phyloP scores from a whole-genome alignment of 306 rosid species.

The Cucumis sativus region Cucumber_9930_V3 NC_026656.2:3792001-3792500 shows the following conservation, averaged over 20 bases:
- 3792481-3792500: slow-evolving; percentile 64
- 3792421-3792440: slow-evolving; percentile 79
- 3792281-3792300: slow-evolving; percentile 84
- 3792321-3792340: background rate
- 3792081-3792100: background rate
- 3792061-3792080: background rate
- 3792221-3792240: slow-evolving; percentile 81
- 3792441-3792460: slow-evolving; percentile 63
- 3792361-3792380: background rate
- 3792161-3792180: slow-evolving; percentile 37
- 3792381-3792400: background rate
- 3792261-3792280: slow-evolving; percentile 90
- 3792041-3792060: background rate
- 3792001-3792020: background rate
- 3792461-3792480: slow-evolving; percentile 97
- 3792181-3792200: slow-evolving; percentile 75
- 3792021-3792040: background rate
- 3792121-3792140: background rate
- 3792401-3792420: background rate
- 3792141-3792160: background rate
- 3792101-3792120: background rate
- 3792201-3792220: slow-evolving; percentile 90
- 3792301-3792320: slow-evolving; percentile 27
- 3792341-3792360: background rate
- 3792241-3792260: slow-evolving; percentile 85